phyloP scores from a whole-genome alignment of 2,329 filamentous ascomycete species.

The Shiraia bambusicola region DNA sequence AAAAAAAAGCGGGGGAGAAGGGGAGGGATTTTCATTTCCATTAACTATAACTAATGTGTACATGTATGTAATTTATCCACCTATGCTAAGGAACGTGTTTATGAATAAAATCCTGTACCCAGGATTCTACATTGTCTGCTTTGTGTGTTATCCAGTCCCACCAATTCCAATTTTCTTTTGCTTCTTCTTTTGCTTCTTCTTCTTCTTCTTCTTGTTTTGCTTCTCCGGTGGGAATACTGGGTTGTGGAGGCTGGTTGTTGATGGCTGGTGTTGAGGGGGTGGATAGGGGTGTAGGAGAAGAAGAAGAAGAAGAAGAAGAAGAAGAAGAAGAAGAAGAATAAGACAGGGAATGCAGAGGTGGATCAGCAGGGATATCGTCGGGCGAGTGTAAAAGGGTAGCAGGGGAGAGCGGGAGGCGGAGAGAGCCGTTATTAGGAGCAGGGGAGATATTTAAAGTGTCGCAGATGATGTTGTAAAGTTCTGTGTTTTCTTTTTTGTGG shows the following conservation, averaged over 20 bases:
- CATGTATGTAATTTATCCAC: too few relatives aligned
- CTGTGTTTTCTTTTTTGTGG: slow-evolving; percentile 72
- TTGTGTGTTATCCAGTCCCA: slow-evolving; percentile 44
- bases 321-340: slow-evolving; percentile 5
- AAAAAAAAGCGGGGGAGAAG: too few relatives aligned
- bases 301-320: not conserved
- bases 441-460: slow-evolving; percentile 77
- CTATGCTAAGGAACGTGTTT: slow-evolving; percentile 25
- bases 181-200: slow-evolving; percentile 5
- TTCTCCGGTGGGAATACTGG: slow-evolving; percentile 18
- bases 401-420: slow-evolving; percentile 68
- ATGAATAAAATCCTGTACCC: slow-evolving; percentile 40
- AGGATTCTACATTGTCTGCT: slow-evolving; percentile 37
- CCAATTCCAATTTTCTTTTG: slow-evolving; percentile 14
- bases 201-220: slow-evolving; percentile 11
- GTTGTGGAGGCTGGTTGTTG: slow-evolving; percentile 21
- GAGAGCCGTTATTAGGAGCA: slow-evolving; percentile 81
- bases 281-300: slow-evolving; percentile 9
- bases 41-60: too few relatives aligned
- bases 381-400: slow-evolving; percentile 60
- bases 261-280: slow-evolving; percentile 17
- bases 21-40: too few relatives aligned
- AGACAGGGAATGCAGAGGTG: slow-evolving; percentile 29
- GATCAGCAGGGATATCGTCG: slow-evolving; percentile 57
- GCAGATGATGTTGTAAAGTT: slow-evolving; percentile 93